A percentile compares a stretch with the other conserved stretches of the same genome.
Evolutionary conservation across 257 asterid species (phyloP).

Genomic region (Solanum microdontum): DNA sequence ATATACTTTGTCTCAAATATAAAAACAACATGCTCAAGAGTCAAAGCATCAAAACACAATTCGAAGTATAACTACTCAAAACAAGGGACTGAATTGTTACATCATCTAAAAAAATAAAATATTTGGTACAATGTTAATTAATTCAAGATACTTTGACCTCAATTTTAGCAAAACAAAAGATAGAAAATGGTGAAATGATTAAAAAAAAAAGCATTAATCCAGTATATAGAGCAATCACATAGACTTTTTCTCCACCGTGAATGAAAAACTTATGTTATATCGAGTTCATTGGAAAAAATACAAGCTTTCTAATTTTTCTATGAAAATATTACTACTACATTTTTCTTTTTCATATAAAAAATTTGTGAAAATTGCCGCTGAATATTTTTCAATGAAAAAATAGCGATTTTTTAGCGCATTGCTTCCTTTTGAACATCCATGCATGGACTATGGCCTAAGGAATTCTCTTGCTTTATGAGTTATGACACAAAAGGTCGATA

Average conservation of each 20-base stretch:
- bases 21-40: background rate
- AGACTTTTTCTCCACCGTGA: too few species aligned
- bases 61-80: background rate
- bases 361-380: rapidly evolving
- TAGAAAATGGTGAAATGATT: background rate
- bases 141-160: background rate
- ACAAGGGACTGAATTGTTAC: background rate
- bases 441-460: background rate
- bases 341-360: too few species aligned
- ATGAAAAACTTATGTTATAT: too few species aligned
- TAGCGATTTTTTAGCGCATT: too few species aligned
- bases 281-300: too few species aligned
- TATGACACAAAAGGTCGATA: background rate
- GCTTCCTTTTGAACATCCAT: background rate
- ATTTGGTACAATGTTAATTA: background rate
- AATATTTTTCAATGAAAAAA: too few species aligned
- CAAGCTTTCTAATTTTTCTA: too few species aligned
- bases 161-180: background rate
- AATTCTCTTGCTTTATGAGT: background rate
- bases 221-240: background rate
- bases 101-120: background rate
- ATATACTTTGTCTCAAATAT: background rate
- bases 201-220: background rate
- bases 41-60: background rate
- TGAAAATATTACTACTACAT: too few species aligned